Base-by-base conservation (phyloP, 352 stramenopile species). In the Globisporangium spiculum region DNA sequence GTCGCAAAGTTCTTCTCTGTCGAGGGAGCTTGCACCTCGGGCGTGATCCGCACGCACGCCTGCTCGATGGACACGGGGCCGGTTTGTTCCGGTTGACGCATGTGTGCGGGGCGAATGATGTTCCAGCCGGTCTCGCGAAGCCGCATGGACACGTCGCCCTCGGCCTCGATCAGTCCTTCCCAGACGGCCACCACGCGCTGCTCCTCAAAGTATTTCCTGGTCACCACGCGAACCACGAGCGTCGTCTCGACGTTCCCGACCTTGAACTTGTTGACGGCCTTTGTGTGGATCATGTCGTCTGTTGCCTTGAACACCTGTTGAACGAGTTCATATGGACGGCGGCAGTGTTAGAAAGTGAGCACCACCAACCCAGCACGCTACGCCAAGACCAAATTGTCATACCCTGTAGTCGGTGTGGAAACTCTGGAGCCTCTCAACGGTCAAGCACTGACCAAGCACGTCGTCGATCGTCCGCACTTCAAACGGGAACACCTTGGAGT, bases 61-160 rank as follows among this genome's bases (percentile, higher is more conserved):
- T 67, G 63, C 34, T 52, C 54, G 8, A 67, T 60, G n/a, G 63
- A 61, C 4, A 60, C 30, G 5, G 52, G 54, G 1, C 34, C 36
- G 12, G 7, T 10, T 7, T 34, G 26, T 7, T 16, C n/a, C n/a
- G 36, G 36, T 5, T 4, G 50, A 41, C 24, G 22, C 48, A 14
- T 26, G 1, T 34, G 22, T 1, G 38, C 34, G 18, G 50, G 54
- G 0, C 76, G 74, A 2, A 79, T 58, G 22, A 75, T 44, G 52
- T 77, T 76, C 72, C 69, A 83, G 4, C 74, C 74, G 27, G 62
- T 67, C 64, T 83, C 74, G 12, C 77, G 74, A 34, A 83, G 48
- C 16, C 61, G 70, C 58, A 80, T 71, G 20, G 61, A 54, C 52
- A 80, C 41, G 5, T 60, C 69, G 12, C 76, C 76, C 18, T 73